Evolutionary conservation across 371 early-diverging fungal species (phyloP).

Genomic region (Rhizomucor pusillus): DNA sequence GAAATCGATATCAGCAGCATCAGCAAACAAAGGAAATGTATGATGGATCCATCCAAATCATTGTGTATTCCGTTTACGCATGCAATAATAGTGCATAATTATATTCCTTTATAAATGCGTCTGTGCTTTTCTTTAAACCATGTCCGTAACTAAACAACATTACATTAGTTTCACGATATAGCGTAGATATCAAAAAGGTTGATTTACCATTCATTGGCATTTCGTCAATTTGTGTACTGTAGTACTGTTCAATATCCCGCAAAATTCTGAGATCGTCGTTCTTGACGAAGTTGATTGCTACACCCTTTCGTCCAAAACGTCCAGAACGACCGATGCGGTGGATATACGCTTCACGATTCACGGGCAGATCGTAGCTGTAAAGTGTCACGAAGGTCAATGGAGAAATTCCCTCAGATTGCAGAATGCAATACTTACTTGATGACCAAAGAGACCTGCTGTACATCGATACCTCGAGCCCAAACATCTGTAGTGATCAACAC

Average conservation of each 20-base stretch:
- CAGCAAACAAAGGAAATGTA: no score
- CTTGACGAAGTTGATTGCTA: conserved; percentile 97
- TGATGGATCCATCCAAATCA: no score
- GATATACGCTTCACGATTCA: conserved; percentile 91
- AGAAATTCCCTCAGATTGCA: neutral
- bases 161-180: neutral
- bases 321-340: conserved; percentile 98
- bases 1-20: no score
- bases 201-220: conserved; percentile 85
- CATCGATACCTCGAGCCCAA: conserved; percentile 97
- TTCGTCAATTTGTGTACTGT: conserved; percentile 95
- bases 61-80: no score
- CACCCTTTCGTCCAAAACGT: conserved; percentile 98
- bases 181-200: neutral
- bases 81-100: no score
- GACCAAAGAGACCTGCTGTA: conserved; percentile 96
- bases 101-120: no score
- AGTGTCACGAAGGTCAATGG: neutral
- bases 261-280: conserved; percentile 84
- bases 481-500: conserved; percentile 95
- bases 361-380: conserved; percentile 94
- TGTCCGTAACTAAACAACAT: conserved; percentile 18
- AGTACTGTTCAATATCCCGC: conserved; percentile 90
- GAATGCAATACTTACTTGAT: conserved; percentile 37
- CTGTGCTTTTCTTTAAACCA: conserved; percentile 12